Conservation (phyloP, 305 asterid species). For the Solanum hybrid region DNA sequence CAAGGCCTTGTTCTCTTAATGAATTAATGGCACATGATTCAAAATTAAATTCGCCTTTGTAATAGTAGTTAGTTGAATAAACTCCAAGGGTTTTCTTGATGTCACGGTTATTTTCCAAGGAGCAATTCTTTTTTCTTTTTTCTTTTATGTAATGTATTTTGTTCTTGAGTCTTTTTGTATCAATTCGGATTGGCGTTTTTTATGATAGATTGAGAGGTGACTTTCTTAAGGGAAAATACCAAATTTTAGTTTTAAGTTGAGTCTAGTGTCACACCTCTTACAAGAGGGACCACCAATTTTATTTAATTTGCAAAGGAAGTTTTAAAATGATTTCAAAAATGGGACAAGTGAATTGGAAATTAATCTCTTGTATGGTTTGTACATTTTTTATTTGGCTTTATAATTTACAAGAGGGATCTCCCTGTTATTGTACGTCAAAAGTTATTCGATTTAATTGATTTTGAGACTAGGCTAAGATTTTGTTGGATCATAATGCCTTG, state of each 20-base stretch:
- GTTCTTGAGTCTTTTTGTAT: neutral
- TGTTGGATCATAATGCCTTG: too few species aligned
- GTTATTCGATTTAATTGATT: too few species aligned
- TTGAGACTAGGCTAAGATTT: too few species aligned
- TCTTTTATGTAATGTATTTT: too few species aligned
- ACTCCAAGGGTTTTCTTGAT: neutral
- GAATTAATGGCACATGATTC: too few species aligned
- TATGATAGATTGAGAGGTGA: neutral
- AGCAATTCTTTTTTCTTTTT: neutral
- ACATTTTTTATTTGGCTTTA: neutral
- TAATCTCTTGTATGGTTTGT: neutral
- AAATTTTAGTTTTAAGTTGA: neutral
- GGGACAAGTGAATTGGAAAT: neutral
- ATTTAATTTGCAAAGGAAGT: neutral
- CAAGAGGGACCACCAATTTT: neutral
- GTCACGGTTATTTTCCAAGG: neutral
- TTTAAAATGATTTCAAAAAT: neutral
- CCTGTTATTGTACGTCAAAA: too few species aligned
- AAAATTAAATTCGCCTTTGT: too few species aligned
- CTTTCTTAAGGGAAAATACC: neutral
- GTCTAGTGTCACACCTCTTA: neutral
- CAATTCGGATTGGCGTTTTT: neutral
- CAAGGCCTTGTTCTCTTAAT: neutral
- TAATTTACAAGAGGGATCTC: neutral
- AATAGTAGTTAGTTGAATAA: too few species aligned